Conservation (phyloP, 306 rosid genomes). For the Datisca glomerata region DNA sequence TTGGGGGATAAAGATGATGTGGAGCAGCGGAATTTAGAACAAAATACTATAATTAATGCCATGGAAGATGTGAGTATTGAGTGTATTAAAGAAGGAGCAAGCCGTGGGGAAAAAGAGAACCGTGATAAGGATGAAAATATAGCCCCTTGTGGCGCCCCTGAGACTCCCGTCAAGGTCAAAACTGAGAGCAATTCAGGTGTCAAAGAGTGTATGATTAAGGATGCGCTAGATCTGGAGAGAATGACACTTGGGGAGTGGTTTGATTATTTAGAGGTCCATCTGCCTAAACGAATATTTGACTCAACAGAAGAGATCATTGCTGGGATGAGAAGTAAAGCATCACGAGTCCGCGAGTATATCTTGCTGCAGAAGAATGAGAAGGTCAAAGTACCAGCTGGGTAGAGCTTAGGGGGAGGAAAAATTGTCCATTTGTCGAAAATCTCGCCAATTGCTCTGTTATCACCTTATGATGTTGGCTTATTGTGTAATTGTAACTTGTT, state of each 20-base stretch:
- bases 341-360: conserved; percentile 37
- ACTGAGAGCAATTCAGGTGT: conserved; percentile 10
- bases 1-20: conserved; percentile 4
- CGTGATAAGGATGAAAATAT: conserved; percentile 7
- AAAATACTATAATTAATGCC: background rate
- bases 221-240: conserved; percentile 43
- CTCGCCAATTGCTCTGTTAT: background rate
- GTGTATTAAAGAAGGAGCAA: background rate
- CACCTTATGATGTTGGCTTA: too few relatives aligned
- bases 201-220: conserved; percentile 10
- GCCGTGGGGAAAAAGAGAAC: background rate
- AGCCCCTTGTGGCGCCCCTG: conserved; percentile 4
- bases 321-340: conserved; percentile 40
- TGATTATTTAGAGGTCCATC: conserved; percentile 47
- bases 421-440: conserved; percentile 4
- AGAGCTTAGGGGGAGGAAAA: conserved; percentile 6
- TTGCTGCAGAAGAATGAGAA: conserved; percentile 23
- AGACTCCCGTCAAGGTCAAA: conserved; percentile 8
- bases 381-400: conserved; percentile 11
- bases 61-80: background rate
- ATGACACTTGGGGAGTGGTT: conserved; percentile 70
- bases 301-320: conserved; percentile 48
- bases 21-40: conserved; percentile 5
- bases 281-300: conserved; percentile 47
- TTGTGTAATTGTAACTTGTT: too few relatives aligned